Base-by-base conservation (phyloP, 2,329 filamentous ascomycete genomes). In the Seiridium cupressi region DNA sequence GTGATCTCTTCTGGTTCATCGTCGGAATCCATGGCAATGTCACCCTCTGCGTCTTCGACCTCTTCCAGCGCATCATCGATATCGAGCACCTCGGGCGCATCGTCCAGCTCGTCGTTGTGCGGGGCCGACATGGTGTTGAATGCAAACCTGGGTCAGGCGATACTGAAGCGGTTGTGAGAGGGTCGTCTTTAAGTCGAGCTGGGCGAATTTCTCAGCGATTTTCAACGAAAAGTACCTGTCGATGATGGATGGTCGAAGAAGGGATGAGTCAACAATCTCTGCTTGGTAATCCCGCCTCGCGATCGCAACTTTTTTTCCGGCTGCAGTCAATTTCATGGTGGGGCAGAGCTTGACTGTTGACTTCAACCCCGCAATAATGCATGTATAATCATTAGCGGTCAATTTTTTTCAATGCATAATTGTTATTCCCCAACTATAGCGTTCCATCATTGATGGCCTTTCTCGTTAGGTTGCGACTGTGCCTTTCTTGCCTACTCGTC, bases 1-100 rank as follows among this genome's bases (percentile, higher is more conserved):
- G 86, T 78, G 47, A 97, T 87, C 73, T 95, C 92, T 67, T 88
- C 84, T 35, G 80, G 78, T 42, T 80, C 77, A 57, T 88, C 86
- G 61, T 85, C 85, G 3, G 87, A 90, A 70, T 94, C 92, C 92
- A 97, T 96, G 48, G 85, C 85, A 58, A 91, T 83, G 72, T 96
- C 91, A 55, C 84, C 88, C 62, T 87, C 88, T 40, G 69, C 66
- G 40, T 74, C 73, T 1, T 84, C 79, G 48, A 80, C 72, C 74
- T 95, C 88, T 77, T 96, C 92, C 35, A 86, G 89, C 3, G 87
- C 89, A 65, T 97, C 93, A 44, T 90, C 88, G 58, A 86, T 85
- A 68, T 89, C 88, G 64, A 96, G 85, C 77, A 93, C 88, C 65
- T 87, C 88, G 67, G 89, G 85, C 58, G 86, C 84, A 63, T 88